Base-by-base conservation (phyloP, 805 yeast genomes). In the Lachancea fermentati region DNA sequence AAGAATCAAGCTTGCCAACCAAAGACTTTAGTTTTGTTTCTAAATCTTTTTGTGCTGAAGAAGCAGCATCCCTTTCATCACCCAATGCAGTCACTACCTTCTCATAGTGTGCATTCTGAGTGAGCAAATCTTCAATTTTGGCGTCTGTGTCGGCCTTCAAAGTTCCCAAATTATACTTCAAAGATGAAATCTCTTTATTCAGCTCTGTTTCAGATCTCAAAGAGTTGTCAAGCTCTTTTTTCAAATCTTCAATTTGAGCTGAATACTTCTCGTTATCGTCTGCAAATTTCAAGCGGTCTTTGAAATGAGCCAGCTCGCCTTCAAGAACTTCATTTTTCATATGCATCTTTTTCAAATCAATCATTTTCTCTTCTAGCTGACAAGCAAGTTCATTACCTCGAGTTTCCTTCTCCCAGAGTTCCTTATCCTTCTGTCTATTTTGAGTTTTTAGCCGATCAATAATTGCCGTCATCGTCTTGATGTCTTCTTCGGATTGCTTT, bases 181-280 rank as follows among this genome's bases (percentile, higher is more conserved):
- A 61, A 29, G 75, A 75, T 38, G 84, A 81, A 47, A 81, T 69
- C 36, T 76, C 79, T 48, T 79, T 82, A 44, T 79, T 75, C 40
- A 82, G 58, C 22, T 73, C 76, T 1, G 86, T 78, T 57, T 86
- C 95, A 29, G 68, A 70, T 49, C 79, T 78, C 63, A 79, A 66
- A 47, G 76, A 72, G 40, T 67, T 65, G 28, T 71, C 67, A 29
- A 85, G 55, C 34, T 78, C 79, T 26, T 67, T 67, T 46, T 73
- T 76, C 43, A 84, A 55, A 36, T 67, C 64, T 38, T 73, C 70
- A 36, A 82, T 64, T 50, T 84, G 84, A 15, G 62, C 60, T 19
- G 68, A 66, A 37, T 68, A 71, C 37, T 71, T 71, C 29, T 72
- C 72, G 30, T 67, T 68, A 19, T 67, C 68, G 4, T 61, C 54